Conservation (phyloP, 2,329 filamentous ascomycete species). For the Penicillium freii region DNA sequence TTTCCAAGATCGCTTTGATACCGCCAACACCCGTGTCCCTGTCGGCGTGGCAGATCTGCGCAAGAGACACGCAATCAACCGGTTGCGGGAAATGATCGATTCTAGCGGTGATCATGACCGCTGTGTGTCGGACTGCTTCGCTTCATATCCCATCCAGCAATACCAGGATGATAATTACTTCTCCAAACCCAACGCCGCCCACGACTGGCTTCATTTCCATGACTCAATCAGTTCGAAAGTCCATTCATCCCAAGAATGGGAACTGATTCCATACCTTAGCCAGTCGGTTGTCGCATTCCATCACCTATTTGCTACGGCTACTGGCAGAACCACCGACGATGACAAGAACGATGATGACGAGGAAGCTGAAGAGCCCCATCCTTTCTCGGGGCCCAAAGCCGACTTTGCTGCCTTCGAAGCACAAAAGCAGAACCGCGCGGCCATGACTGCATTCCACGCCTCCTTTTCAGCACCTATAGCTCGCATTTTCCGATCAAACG, state of each 20-base stretch:
- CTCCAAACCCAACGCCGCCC: conserved; percentile 79
- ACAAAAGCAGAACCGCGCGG: conserved; percentile 71
- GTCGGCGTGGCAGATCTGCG: conserved; percentile 60
- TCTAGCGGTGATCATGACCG: conserved; percentile 62
- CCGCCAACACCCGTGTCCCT: conserved; percentile 28
- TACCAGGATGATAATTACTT: conserved; percentile 93
- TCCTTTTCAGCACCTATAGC: conserved; percentile 69
- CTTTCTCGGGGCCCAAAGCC: conserved; percentile 79
- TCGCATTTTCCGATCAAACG: conserved; percentile 74
- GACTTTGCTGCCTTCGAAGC: conserved; percentile 79
- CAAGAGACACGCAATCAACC: conserved; percentile 59
- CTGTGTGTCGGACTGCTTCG: conserved; percentile 70
- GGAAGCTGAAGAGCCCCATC: conserved; percentile 55
- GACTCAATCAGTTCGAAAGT: conserved; percentile 76
- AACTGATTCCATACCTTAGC: conserved; percentile 80
- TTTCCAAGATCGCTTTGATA: conserved; percentile 37
- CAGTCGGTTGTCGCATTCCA: conserved; percentile 89
- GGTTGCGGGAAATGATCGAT: conserved; percentile 61
- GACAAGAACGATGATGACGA: conserved; percentile 48
- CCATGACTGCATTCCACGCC: conserved; percentile 70
- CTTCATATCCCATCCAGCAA: conserved; percentile 78
- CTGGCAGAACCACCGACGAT: conserved; percentile 48
- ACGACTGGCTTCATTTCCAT: conserved; percentile 96
- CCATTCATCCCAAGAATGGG: conserved; percentile 87
- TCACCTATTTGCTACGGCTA: conserved; percentile 77